phyloP scores from a whole-genome alignment of 2,329 filamentous ascomycete genomes.

The Colletotrichum sp. region DNA sequence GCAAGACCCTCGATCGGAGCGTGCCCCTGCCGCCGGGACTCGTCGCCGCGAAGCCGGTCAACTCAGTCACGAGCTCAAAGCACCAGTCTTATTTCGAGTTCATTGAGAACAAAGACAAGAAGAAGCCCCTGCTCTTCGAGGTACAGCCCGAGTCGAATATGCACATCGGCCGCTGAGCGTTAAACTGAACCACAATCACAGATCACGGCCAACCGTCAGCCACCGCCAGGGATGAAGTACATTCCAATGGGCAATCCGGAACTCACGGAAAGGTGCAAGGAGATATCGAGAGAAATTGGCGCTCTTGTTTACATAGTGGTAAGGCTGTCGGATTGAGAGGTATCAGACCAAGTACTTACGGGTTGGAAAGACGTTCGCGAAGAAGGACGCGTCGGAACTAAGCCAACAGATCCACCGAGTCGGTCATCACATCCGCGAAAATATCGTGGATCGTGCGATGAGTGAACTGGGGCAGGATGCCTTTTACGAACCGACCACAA shows the following conservation, averaged over 20 bases:
- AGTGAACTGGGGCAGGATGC: constrained; percentile 20
- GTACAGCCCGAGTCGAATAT: constrained; percentile 40
- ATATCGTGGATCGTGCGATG: constrained; percentile 62
- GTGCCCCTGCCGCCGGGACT: constrained; percentile 38
- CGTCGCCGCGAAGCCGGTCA: constrained; percentile 37
- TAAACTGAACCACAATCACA: constrained; percentile 31
- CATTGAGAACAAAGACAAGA: constrained; percentile 68
- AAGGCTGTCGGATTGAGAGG: constrained; percentile 30
- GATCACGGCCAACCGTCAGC: constrained; percentile 56
- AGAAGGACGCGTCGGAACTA: constrained; percentile 39
- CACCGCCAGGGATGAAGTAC: constrained; percentile 67
- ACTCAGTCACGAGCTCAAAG: constrained; percentile 50
- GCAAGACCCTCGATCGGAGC: constrained; percentile 28
- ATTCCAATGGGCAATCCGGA: constrained; percentile 67
- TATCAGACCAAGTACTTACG: neutral
- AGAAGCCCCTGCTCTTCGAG: constrained; percentile 68
- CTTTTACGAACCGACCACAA: constrained; percentile 22
- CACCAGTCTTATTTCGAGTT: constrained; percentile 69
- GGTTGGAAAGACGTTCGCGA: constrained; percentile 5
- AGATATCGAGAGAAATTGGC: constrained; percentile 65
- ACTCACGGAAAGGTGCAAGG: constrained; percentile 67
- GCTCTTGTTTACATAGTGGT: constrained; percentile 73
- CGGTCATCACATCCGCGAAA: constrained; percentile 65
- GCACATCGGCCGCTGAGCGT: neutral
- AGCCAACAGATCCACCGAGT: constrained; percentile 62